A percentile compares a stretch with the other conserved stretches of the same genome.
These are phyloP conservation scores for Colletotrichum chlorophyti DNA, from an alignment of 2,329 filamentous ascomycete species.

Conservation along the genomic window DNA sequence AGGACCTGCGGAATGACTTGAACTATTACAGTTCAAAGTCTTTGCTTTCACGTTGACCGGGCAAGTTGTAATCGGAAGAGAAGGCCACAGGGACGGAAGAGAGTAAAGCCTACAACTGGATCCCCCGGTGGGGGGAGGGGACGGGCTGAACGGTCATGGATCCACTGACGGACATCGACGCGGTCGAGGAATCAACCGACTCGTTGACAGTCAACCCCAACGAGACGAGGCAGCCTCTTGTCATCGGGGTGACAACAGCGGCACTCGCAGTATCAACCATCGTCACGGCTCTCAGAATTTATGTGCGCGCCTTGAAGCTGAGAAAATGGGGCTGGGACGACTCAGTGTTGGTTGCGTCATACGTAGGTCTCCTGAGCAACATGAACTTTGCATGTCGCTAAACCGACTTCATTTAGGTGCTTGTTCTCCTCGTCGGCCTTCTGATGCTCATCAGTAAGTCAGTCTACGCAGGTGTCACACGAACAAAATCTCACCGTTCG, in stretches of 20 bases:
- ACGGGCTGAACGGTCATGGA: not conserved
- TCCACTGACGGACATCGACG: not conserved
- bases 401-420: not conserved
- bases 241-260: not conserved
- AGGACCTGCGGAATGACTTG: too few relatives aligned
- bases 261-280: not conserved
- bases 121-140: not conserved
- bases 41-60: too few relatives aligned
- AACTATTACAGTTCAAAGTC: too few relatives aligned
- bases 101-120: too few relatives aligned
- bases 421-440: not conserved
- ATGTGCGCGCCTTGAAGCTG: constrained; percentile 8
- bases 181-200: not conserved
- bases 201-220: not conserved
- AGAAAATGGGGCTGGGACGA: constrained; percentile 20
- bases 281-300: not conserved
- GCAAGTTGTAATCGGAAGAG: too few relatives aligned
- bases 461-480: too few relatives aligned
- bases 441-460: constrained; percentile 17
- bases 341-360: not conserved
- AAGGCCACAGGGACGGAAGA: too few relatives aligned
- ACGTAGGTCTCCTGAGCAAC: not conserved
- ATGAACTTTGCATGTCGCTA: fast-evolving
- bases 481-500: not conserved
- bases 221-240: constrained; percentile 10